Percentiles rank a stretch among this genome's conserved stretches.
Conservation (phyloP, 371 early-diverging fungal genomes). For the Mucor saturninus region DNA sequence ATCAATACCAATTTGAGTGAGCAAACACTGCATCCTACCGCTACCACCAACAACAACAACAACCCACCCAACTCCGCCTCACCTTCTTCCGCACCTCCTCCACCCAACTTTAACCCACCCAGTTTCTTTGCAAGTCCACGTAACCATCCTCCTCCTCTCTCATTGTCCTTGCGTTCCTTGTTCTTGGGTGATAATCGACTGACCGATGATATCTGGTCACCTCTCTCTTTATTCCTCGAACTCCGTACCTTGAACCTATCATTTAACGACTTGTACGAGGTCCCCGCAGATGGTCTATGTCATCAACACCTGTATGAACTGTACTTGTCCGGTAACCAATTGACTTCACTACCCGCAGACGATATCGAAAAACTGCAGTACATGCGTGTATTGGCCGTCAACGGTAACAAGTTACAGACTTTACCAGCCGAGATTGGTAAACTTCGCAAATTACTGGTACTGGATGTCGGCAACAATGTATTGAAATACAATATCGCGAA, state of each 20-base stretch:
- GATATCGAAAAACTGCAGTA: constrained; percentile 79
- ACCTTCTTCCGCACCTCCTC: constrained; percentile 12
- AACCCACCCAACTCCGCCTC: neutral
- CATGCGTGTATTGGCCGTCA: constrained; percentile 78
- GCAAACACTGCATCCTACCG: constrained; percentile 10
- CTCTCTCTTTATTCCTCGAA: constrained; percentile 73
- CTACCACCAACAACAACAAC: neutral
- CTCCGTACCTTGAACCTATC: constrained; percentile 79
- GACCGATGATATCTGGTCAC: constrained; percentile 81
- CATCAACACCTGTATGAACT: constrained; percentile 69
- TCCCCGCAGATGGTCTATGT: constrained; percentile 60
- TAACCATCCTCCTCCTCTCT: constrained; percentile 67
- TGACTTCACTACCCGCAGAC: constrained; percentile 86
- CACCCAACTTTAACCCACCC: constrained; percentile 52
- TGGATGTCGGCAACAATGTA: constrained; percentile 88
- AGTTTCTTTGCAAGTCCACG: constrained; percentile 55
- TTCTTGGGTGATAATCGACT: constrained; percentile 83
- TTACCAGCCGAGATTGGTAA: constrained; percentile 91
- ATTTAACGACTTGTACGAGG: constrained; percentile 83
- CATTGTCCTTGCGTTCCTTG: constrained; percentile 64
- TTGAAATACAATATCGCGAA: constrained; percentile 93
- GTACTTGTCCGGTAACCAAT: constrained; percentile 84
- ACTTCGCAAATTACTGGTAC: constrained; percentile 68
- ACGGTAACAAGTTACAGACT: constrained; percentile 88
- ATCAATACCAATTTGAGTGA: neutral